A percentile compares a stretch with the other conserved stretches of the same genome.
phyloP scores from a whole-genome alignment of 2,329 filamentous ascomycete species.

The Juglanconis oblonga region DNA sequence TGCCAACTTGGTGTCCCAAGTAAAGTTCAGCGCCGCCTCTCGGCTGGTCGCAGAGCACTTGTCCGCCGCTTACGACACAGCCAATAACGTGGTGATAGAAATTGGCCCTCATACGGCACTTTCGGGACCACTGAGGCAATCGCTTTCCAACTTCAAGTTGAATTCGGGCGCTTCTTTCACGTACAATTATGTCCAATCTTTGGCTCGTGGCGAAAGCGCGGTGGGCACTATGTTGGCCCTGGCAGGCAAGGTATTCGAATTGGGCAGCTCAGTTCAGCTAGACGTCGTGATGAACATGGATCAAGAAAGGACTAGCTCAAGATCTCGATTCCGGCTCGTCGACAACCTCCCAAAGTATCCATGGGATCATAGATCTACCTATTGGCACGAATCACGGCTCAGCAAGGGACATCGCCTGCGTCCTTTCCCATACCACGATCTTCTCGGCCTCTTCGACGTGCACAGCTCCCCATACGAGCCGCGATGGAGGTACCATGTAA shows the following conservation, averaged over 20 bases:
- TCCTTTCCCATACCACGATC: conserved; percentile 29
- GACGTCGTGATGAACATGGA: neutral
- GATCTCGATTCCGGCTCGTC: neutral
- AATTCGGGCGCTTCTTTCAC: neutral
- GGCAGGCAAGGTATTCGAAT: neutral
- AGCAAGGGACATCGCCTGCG: conserved; percentile 17
- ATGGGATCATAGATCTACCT: conserved; percentile 13
- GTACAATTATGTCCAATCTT: conserved; percentile 3
- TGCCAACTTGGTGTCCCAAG: conserved; percentile 28
- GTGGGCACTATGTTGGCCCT: neutral
- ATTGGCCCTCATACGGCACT: conserved; percentile 28
- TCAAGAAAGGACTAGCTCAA: neutral
- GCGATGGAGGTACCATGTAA: conserved; percentile 1
- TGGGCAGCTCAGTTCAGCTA: neutral
- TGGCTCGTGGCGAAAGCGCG: neutral
- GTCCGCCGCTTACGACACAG: neutral
- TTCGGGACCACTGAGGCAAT: conserved; percentile 23
- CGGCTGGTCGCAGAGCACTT: conserved; percentile 12
- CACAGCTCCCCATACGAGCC: neutral
- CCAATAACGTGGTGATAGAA: conserved; percentile 19
- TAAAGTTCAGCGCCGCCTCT: conserved; percentile 23
- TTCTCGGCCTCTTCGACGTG: neutral
- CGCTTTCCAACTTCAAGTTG: neutral
- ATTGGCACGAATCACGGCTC: conserved; percentile 14
- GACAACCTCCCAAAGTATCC: conserved; percentile 15